A percentile compares a stretch with the other conserved stretches of the same genome.
Evolutionary conservation across 805 yeast species (phyloP).

Genomic region (Saturnispora diversa): DNA sequence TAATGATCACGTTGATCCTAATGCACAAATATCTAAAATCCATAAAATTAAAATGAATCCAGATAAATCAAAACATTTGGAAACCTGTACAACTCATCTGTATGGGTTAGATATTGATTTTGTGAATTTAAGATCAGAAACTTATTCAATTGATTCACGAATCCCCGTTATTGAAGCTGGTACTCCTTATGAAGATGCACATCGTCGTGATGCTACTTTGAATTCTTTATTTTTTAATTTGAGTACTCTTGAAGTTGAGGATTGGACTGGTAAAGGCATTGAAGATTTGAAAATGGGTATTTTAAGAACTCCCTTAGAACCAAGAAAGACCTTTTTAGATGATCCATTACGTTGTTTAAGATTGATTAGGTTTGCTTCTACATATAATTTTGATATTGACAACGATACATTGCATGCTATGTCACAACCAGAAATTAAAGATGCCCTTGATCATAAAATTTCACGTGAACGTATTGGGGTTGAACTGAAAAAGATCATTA

Average conservation of each 20-base stretch:
- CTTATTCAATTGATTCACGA: conserved; percentile 72
- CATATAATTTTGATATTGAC: conserved; percentile 64
- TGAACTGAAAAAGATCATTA: conserved; percentile 72
- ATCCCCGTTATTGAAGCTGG: conserved; percentile 83
- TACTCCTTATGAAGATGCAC: conserved; percentile 85
- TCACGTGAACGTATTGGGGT: conserved; percentile 86
- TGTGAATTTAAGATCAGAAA: conserved; percentile 84
- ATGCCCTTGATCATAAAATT: conserved; percentile 60
- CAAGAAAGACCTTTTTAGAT: conserved; percentile 78
- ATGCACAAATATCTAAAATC: conserved; percentile 11
- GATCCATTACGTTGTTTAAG: conserved; percentile 90
- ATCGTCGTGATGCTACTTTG: conserved; percentile 89
- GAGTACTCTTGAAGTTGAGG: conserved; percentile 63
- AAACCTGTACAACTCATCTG: conserved; percentile 87
- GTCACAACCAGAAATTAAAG: conserved; percentile 48
- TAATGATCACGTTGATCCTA: not conserved
- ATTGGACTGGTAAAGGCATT: conserved; percentile 70
- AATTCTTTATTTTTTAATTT: conserved; percentile 89
- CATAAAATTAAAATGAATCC: conserved; percentile 90
- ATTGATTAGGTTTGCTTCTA: conserved; percentile 75
- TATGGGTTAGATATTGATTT: conserved; percentile 85
- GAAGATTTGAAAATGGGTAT: conserved; percentile 62
- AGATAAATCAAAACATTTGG: conserved; percentile 91
- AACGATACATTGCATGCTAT: conserved; percentile 53
- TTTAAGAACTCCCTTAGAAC: conserved; percentile 81